These are phyloP conservation scores for Melanomma pulvis-pyrius DNA, from an alignment of 495 filamentous ascomycete genomes.

Conservation along the genomic window DNA sequence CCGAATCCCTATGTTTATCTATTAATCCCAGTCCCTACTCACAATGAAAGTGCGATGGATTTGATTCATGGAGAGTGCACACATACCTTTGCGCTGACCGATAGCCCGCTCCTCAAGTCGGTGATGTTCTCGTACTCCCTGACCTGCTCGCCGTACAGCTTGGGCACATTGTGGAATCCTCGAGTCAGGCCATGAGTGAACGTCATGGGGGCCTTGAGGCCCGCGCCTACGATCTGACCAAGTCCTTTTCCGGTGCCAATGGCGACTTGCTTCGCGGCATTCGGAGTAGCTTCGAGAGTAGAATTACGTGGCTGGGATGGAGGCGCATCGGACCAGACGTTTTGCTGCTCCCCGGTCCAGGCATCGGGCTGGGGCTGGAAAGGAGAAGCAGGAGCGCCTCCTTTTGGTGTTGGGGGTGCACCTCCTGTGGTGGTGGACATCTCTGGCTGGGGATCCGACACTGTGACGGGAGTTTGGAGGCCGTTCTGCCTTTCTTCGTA, in stretches of 20 bases:
- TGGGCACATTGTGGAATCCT: conserved; percentile 83
- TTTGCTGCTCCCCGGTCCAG: not conserved
- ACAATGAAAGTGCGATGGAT: not conserved
- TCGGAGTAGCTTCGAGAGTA: not conserved
- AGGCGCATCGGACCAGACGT: not conserved
- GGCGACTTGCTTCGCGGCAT: conserved; percentile 51
- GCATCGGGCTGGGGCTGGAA: not conserved
- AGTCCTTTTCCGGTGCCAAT: conserved; percentile 64
- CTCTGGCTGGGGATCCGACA: not conserved
- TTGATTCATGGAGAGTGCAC: not conserved
- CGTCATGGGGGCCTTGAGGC: conserved; percentile 75
- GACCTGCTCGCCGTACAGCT: conserved; percentile 75
- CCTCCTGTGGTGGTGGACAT: not conserved
- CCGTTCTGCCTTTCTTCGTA: not conserved
- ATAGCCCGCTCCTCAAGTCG: conserved; percentile 65
- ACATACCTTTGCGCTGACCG: conserved; percentile 42
- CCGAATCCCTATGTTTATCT: conserved; percentile 13
- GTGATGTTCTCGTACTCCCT: conserved; percentile 69
- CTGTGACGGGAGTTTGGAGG: not conserved
- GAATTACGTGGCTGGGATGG: not conserved
- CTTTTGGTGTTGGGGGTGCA: not conserved
- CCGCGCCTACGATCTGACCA: conserved; percentile 66
- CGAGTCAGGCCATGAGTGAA: conserved; percentile 73
- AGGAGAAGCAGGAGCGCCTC: not conserved
- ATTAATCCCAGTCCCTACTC: not conserved